Evolutionary conservation across 306 rosid species (phyloP), one percentile per base, ranked within the genome.

Genomic region (Casuarina glauca): DNA sequence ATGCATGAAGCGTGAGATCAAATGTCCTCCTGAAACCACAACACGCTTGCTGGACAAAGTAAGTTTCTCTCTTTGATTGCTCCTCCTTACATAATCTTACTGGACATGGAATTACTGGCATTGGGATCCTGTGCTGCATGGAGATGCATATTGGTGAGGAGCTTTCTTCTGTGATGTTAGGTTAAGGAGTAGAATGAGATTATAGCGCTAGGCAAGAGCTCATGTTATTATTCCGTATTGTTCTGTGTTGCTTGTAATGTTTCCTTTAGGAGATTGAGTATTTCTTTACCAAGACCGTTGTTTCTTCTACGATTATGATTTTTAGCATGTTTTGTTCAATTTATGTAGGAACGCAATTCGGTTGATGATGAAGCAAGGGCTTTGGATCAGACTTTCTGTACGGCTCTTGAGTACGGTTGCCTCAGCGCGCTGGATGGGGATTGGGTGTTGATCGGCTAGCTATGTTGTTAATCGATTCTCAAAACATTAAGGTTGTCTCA

Each of bases 351-450:
- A 78, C 89, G 97, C 57, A 93, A 91, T 73, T 90, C 97, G 0
- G 98, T 97, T n/a, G 97, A 95, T 73, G 98, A 95, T 74, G 98
- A 95, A 83, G 97, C 98, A 43, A 92, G 91, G 96, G 92, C 96
- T 45, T 73, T 92, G 67, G 98, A 95, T 55, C 96, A 95, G 78
- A 89, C 97, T 39, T 95, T 95, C 77, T 90, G 94, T 80, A 91
- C 85, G 0, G 97, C 97, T 69, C 89, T 95, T 42, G 98, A 92
- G 86, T 92, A 95, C 71, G 97, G 20, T 81, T 95, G 82, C 97
- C 98, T 10, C 98, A 97, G 57, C 90, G 97, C 35, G 95, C 88
- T 71, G 98, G 97, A 72, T 95, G 97, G 98, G 98, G 98, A 74
- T 49, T 92, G 91, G 97, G 98, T 20, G 76, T 92, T 78, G 98